A percentile compares a stretch with the other conserved stretches of the same genome.
Conservation (phyloP, 2,329 filamentous ascomycete genomes). For the Amauroascus verrucosus region DNA sequence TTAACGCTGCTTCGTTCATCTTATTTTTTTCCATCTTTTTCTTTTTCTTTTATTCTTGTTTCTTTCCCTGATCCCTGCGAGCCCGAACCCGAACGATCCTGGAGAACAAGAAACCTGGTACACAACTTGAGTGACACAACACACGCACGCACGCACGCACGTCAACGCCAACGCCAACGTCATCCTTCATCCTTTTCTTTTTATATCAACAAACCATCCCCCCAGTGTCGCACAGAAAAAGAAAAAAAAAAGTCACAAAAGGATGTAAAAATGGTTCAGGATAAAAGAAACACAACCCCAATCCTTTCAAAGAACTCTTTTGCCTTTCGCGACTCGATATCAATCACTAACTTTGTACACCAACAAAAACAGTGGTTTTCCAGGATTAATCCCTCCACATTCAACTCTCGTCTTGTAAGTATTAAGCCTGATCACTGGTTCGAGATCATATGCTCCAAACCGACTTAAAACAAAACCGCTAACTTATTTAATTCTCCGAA, state of each 20-base stretch:
- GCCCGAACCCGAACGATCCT: neutral
- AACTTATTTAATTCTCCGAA: neutral
- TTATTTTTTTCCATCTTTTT: too few species aligned
- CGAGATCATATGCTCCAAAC: too few species aligned
- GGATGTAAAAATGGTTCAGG: too few species aligned
- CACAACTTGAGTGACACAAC: neutral
- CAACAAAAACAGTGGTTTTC: slow-evolving; percentile 54
- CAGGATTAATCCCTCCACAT: slow-evolving; percentile 63
- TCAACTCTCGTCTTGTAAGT: slow-evolving; percentile 74
- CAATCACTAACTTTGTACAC: slow-evolving; percentile 17
- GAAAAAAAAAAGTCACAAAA: neutral
- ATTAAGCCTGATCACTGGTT: neutral
- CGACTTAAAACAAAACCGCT: too few species aligned
- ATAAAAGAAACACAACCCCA: neutral
- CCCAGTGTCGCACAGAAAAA: neutral
- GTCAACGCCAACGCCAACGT: neutral
- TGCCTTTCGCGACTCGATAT: neutral
- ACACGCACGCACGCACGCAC: neutral
- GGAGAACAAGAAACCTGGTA: neutral
- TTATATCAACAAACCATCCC: too few species aligned
- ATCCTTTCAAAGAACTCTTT: neutral
- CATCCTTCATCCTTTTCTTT: neutral
- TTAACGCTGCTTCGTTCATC: too few species aligned
- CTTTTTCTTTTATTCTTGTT: slow-evolving; percentile 4
- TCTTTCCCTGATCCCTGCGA: neutral